These are phyloP conservation scores for Erythrobasidium hasegawianum DNA, from an alignment of 1,284 basidiomycete genomes.

Conservation along the genomic window DNA sequence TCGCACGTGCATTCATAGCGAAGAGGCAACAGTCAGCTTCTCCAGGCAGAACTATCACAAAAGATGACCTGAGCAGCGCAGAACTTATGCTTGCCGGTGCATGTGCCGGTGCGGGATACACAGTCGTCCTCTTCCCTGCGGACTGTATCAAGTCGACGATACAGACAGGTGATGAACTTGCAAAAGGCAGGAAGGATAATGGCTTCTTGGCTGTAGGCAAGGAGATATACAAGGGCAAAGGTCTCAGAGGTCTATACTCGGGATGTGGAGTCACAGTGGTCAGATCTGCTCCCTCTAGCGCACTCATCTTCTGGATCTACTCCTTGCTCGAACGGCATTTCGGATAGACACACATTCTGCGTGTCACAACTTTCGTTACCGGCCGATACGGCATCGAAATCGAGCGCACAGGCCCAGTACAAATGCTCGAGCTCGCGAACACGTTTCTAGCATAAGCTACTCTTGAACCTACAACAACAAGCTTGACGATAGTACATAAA, in stretches of 20 bases:
- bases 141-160: constrained; percentile 93
- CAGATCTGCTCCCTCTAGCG: constrained; percentile 80
- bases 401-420: too few species aligned
- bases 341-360: constrained; percentile 37
- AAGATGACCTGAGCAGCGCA: constrained; percentile 63
- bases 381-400: neutral
- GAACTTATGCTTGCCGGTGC: constrained; percentile 84
- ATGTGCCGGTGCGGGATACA: constrained; percentile 79
- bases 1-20: constrained; percentile 57
- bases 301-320: constrained; percentile 77
- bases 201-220: constrained; percentile 68
- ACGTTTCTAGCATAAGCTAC: neutral
- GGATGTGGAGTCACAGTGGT: constrained; percentile 89
- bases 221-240: constrained; percentile 71
- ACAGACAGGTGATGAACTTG: constrained; percentile 86
- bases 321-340: constrained; percentile 44
- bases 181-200: constrained; percentile 43
- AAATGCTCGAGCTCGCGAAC: neutral
- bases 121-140: constrained; percentile 80
- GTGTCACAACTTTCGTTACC: constrained; percentile 1
- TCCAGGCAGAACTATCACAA: constrained; percentile 47
- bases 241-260: constrained; percentile 81
- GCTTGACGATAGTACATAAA: too few species aligned
- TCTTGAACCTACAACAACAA: neutral
- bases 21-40: constrained; percentile 48